Evolutionary conservation across 2,329 filamentous ascomycete species (phyloP).

Genomic region (Verticillium albo-atrum): DNA sequence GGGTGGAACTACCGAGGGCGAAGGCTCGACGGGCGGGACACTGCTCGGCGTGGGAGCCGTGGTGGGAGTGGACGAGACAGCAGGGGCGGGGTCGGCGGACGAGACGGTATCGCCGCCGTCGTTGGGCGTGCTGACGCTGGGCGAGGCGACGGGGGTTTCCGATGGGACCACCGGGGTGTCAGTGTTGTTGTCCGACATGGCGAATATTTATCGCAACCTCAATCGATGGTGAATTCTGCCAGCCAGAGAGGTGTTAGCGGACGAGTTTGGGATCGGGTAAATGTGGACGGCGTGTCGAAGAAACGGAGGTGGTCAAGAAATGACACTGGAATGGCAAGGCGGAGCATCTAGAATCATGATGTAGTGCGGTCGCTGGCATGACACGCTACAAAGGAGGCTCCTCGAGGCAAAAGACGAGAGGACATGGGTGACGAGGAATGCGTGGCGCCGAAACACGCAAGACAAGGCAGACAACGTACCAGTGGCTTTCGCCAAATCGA

Average conservation of each 20-base stretch:
- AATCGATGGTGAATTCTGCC: slow-evolving; percentile 2
- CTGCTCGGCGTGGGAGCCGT: slow-evolving; percentile 3
- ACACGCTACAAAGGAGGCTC: not conserved
- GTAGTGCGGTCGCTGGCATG: not conserved
- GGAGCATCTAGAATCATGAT: not conserved
- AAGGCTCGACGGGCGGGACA: slow-evolving; percentile 7
- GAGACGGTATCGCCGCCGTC: not conserved
- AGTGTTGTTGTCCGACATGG: slow-evolving; percentile 22
- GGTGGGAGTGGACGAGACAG: slow-evolving; percentile 2
- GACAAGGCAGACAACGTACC: not conserved
- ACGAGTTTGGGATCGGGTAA: not conserved
- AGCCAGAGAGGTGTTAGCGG: slow-evolving; percentile 27
- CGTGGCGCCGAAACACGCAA: not conserved
- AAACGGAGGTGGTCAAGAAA: not conserved
- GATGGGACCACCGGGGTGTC: not conserved
- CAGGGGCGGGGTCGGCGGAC: slow-evolving; percentile 1
- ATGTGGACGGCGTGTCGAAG: not conserved
- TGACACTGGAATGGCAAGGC: not conserved
- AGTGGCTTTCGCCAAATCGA: not conserved
- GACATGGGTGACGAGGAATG: not conserved
- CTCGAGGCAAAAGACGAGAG: not conserved
- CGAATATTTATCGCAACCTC: slow-evolving; percentile 17
- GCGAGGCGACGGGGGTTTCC: not conserved
- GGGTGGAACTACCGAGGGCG: slow-evolving; percentile 10
- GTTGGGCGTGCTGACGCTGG: not conserved